Evolutionary conservation across 352 stramenopile species (phyloP), one percentile per base, ranked within the genome.

Genomic region (Pythium coloratum): DNA sequence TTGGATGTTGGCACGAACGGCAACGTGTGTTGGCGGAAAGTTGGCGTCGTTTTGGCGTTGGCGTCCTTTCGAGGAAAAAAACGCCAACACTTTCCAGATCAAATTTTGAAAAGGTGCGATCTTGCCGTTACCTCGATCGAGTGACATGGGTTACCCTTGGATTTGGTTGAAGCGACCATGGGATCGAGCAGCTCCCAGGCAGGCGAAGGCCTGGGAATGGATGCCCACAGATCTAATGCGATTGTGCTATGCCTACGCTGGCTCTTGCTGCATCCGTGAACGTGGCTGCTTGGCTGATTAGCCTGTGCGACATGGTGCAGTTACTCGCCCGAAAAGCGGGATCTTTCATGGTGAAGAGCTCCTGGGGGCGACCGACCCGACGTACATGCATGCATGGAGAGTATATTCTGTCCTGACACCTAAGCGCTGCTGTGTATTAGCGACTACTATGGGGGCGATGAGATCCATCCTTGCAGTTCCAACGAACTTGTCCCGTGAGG

Each of bases 321-420:
- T 28, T 26, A 51, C 44, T 40, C 9, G 38, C 38, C 38, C 13
- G n/a, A 51, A 51, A 28, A 3, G 16, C n/a, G 16, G n/a, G 44
- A 51, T 6, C 2, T 51, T 20, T 13, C n/a, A 4, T 40, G 3
- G n/a, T 18, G 9, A 51, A 9, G 44, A 51, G 44, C 16, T 51
- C 44, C n/a, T 60, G 26, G 6, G 20, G 13, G 24, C 10, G 42
- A 30, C 9, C 6, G n/a, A 58, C 26, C 33, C 7, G 16, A 59
- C 38, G 32, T 26, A 64, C 58, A 51, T 66, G 26, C 44, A 51
- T 51, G 44, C n/a, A 28, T 62, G 53, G 53, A 62, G 62, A 55
- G 62, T 67, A 61, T 67, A 67, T 69, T 64, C 55, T 64, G 55
- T 69, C 63, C 63, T 69, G 63, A 69, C 63, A 69, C 56, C 63